phyloP scores from a whole-genome alignment of 176 grass and related monocot species.

The Juncus inflexus region DNA sequence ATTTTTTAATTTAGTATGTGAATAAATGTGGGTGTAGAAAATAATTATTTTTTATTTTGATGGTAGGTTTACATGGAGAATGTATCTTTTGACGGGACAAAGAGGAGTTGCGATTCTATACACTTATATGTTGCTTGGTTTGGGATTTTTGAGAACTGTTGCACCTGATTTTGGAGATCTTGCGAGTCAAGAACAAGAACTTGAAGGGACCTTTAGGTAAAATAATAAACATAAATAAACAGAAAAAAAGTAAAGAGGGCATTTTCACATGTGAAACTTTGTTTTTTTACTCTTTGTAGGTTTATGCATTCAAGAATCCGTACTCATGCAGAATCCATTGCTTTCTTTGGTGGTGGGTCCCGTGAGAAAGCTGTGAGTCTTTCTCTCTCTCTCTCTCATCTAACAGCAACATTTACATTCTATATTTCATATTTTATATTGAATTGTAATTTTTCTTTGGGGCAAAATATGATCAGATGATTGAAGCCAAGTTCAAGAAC shows the following conservation, averaged over 20 bases:
- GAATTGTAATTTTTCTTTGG: conserved; percentile 9
- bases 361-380: conserved; percentile 82
- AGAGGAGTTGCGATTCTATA: conserved; percentile 96
- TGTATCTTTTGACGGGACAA: conserved; percentile 92
- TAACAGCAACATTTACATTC: too few relatives aligned
- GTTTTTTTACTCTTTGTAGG: conserved; percentile 47
- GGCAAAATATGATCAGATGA: conserved; percentile 50
- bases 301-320: conserved; percentile 94
- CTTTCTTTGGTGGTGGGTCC: conserved; percentile 98
- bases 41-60: conserved; percentile 14
- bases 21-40: not conserved
- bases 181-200: conserved; percentile 87
- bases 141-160: conserved; percentile 88
- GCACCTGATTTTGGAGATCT: conserved; percentile 91
- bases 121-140: conserved; percentile 90
- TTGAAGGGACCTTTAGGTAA: conserved; percentile 96
- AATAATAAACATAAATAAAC: conserved; percentile 11
- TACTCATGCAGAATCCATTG: conserved; percentile 97
- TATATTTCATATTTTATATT: too few relatives aligned
- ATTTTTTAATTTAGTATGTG: not conserved
- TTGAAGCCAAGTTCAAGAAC: conserved; percentile 82
- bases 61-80: conserved; percentile 98
- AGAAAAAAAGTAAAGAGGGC: not conserved
- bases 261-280: conserved; percentile 23
- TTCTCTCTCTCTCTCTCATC: conserved; percentile 1